A percentile compares a stretch with the other conserved stretches of the same genome.
These are phyloP conservation scores for Backusella tuberculispora DNA, from an alignment of 192 early-diverging fungal species.

Conservation along the genomic window DNA sequence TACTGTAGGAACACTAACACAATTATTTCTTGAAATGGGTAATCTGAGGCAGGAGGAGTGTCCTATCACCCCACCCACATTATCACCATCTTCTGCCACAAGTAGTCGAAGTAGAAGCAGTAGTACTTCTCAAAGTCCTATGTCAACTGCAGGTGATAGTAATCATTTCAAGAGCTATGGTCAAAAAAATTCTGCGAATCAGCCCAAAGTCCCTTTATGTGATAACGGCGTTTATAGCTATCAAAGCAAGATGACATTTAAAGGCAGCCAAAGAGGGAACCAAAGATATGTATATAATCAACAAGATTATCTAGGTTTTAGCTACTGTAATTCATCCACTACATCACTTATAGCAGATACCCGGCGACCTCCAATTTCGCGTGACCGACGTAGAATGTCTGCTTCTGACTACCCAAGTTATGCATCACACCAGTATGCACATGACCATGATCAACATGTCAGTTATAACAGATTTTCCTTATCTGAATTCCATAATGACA, in stretches of 20 bases:
- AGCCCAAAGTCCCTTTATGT: background rate
- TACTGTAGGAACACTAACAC: background rate
- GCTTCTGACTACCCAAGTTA: slow-evolving; percentile 5
- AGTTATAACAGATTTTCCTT: background rate
- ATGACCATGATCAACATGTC: background rate
- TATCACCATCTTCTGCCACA: slow-evolving; percentile 6
- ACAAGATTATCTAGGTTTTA: background rate
- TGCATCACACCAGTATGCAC: background rate
- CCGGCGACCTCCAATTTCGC: background rate
- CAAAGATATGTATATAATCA: background rate
- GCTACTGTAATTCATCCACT: background rate
- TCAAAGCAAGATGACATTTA: background rate
- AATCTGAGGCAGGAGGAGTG: background rate
- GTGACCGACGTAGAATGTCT: background rate
- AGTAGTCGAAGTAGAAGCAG: background rate
- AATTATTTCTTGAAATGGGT: background rate
- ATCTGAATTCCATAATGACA: background rate
- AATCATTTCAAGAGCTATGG: background rate
- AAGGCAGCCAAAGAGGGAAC: background rate
- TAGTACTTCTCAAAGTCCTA: background rate
- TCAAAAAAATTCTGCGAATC: background rate
- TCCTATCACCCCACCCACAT: background rate
- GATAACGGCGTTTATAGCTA: background rate
- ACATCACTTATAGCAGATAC: background rate
- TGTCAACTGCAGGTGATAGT: background rate